Evolutionary conservation across 2,329 filamentous ascomycete genomes (phyloP), one percentile per base, ranked within the genome.

Genomic region (Triangularia verruculosa): DNA sequence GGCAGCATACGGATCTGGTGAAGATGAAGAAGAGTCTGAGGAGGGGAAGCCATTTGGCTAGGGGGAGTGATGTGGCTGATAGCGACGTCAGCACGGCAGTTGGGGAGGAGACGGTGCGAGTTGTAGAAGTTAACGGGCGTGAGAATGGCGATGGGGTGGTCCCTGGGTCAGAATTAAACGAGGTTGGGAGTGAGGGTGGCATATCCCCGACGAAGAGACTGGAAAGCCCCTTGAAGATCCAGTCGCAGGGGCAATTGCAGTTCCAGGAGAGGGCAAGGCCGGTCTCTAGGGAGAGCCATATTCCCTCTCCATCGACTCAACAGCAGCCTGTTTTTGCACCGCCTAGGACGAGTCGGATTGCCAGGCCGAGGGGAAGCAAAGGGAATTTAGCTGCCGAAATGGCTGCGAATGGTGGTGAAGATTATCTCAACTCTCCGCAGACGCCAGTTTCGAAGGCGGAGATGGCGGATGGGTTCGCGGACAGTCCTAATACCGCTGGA

Each of bases 1-100:
- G 61, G 39, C 32, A 67, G n/a, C 77, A 79, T 55, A 78, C 79
- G 65, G 85, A 82, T 69, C 71, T 86, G 11, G 73, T 77, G 51
- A 74, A 72, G 12, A 74, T 72, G 6, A 66, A 66, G 43, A 67
- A 5, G 39, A 52, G 15, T 53, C 59, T 7, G 56, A 54, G 11
- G 68, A 70, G 7, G 67, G 71, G 24, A 62, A 63, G n/a, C 65
- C 63, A 28, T 66, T 65, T 11, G 13, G 39, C 7, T 9, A 30
- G 55, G 13, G 39, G 27, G 6, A 32, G 47, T 25, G 63, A 62
- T 22, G 57, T 55, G 20, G 43, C 60, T 39, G 73, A 72, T 27
- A 75, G 73, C 52, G 74, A 75, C 53, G 71, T 73, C 5, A 73
- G 70, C 27, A 72, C 69, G 9, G 68, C 66, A 0, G 64, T 71